Conservation (phyloP, 495 filamentous ascomycete genomes). For the Aspergillus biplanus region DNA sequence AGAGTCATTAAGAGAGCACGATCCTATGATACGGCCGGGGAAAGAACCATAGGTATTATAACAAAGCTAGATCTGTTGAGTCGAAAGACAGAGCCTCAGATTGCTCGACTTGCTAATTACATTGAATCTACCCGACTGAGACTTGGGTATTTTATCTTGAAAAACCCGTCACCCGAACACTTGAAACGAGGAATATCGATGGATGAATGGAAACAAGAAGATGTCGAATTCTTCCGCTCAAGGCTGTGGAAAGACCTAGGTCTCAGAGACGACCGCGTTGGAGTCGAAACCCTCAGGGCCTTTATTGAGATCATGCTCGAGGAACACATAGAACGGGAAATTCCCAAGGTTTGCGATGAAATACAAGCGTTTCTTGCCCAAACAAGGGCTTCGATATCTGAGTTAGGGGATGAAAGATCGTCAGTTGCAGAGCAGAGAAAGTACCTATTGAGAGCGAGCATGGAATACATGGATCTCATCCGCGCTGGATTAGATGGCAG, state of each 20-base stretch:
- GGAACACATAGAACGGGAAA: conserved; percentile 31
- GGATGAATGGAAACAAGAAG: conserved; percentile 10
- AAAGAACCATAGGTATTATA: conserved; percentile 59
- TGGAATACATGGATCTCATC: conserved; percentile 22
- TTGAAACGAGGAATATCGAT: conserved; percentile 17
- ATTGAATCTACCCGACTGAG: conserved; percentile 47
- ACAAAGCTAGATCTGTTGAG: conserved; percentile 56
- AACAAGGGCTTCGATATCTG: conserved; percentile 17
- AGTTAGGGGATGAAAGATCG: conserved; percentile 22
- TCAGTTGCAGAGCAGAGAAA: conserved; percentile 26
- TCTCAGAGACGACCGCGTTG: conserved; percentile 28
- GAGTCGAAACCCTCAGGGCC: conserved; percentile 25
- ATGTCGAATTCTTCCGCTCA: conserved; percentile 27
- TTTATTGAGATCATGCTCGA: conserved; percentile 33
- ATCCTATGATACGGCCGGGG: conserved; percentile 45
- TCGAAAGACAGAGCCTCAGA: conserved; percentile 29
- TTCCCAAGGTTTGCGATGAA: conserved; percentile 32
- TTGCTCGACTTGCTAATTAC: conserved; percentile 43
- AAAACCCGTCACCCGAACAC: conserved; percentile 39
- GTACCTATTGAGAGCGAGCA: conserved; percentile 26
- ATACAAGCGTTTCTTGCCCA: conserved; percentile 17
- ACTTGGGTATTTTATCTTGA: conserved; percentile 49
- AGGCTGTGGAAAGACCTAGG: conserved; percentile 23
- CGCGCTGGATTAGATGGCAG: conserved; percentile 27
- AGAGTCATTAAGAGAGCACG: conserved; percentile 49